Evolutionary conservation across 164 flowering plant genomes (phyloP).

Genomic region (Magnolia officinalis): DNA sequence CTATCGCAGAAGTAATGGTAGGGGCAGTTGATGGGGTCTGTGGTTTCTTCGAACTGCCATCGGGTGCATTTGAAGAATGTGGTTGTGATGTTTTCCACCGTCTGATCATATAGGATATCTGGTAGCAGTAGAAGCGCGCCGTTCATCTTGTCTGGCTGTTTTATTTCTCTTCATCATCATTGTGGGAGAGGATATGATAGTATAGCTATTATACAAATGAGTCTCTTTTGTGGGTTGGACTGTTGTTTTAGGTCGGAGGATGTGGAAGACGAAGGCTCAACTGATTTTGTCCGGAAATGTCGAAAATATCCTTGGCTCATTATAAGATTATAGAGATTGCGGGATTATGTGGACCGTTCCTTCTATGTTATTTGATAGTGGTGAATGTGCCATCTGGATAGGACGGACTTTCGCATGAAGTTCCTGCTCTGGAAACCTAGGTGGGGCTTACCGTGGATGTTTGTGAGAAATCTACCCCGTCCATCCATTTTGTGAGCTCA

Average conservation of each 20-base stretch:
- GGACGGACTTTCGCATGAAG: neutral
- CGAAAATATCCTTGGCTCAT: neutral
- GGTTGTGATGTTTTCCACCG: slow-evolving; percentile 23
- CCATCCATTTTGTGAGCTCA: no score
- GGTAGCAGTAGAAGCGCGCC: neutral
- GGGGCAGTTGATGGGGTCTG: slow-evolving; percentile 49
- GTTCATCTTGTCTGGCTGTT: slow-evolving; percentile 15
- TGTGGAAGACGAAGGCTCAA: slow-evolving; percentile 24
- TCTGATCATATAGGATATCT: slow-evolving; percentile 18
- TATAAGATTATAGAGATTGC: neutral
- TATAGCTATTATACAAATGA: neutral
- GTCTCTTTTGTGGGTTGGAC: slow-evolving; percentile 13
- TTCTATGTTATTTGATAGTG: neutral
- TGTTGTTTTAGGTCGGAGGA: slow-evolving; percentile 11
- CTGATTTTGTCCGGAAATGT: slow-evolving; percentile 10
- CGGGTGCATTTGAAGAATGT: slow-evolving; percentile 48
- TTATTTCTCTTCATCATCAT: neutral
- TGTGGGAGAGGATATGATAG: neutral
- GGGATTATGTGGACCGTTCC: neutral
- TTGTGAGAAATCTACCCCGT: no score
- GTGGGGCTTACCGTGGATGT: no score
- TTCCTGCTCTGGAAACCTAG: no score
- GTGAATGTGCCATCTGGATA: neutral
- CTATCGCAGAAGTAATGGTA: slow-evolving; percentile 56
- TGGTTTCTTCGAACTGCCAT: slow-evolving; percentile 55